Evolutionary conservation across 2,329 filamentous ascomycete species (phyloP), one percentile per base, ranked within the genome.

Genomic region (Zymoseptoria pseudotritici): DNA sequence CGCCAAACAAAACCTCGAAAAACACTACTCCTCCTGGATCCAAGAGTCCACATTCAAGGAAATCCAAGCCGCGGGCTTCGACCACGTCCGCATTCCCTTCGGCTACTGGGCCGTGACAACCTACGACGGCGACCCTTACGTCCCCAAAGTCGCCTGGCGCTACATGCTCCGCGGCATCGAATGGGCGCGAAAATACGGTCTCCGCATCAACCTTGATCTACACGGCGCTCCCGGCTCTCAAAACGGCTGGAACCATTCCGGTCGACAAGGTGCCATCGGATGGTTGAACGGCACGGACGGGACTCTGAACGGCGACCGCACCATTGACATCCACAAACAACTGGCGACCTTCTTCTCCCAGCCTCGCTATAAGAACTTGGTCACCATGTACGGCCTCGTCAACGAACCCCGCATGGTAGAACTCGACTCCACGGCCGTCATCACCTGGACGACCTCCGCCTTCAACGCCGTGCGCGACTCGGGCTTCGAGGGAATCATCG

Each of bases 171-270:
- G 94, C 17, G 90, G 83, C 9, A 96, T 99, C 66, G 94, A 99
- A 74, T 99, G 90, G 83, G 90, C 89, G 52, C 88, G 94, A 24
- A 92, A 95, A 71, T 89, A 97, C 73, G 94, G 94, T 0, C 79
- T 99, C 4, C 88, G 94, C 1, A 86, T 99, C 50, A 97, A 97
- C 64, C 84, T 99, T 3, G 94, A 99, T 73, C 78, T 97, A 4
- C 94, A 99, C 76, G 91, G 83, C n/a, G 80, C 94, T 0, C 93
- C 93, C 0, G 94, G 94, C 0, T 93, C 89, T 62, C 94, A 97
- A 71, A 99, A 99, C 70, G 94, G 94, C 1, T 97, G 93, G 93
- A 97, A 97, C 69, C 94, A 99, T 74, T 95, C 90, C 67, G 94
- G 94, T 0, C 85, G 86, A 9, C 87, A 89, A 72, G 93, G 94